These are phyloP conservation scores for Paraphaeosphaeria minitans DNA, from an alignment of 2,329 filamentous ascomycete species.

Conservation along the genomic window DNA sequence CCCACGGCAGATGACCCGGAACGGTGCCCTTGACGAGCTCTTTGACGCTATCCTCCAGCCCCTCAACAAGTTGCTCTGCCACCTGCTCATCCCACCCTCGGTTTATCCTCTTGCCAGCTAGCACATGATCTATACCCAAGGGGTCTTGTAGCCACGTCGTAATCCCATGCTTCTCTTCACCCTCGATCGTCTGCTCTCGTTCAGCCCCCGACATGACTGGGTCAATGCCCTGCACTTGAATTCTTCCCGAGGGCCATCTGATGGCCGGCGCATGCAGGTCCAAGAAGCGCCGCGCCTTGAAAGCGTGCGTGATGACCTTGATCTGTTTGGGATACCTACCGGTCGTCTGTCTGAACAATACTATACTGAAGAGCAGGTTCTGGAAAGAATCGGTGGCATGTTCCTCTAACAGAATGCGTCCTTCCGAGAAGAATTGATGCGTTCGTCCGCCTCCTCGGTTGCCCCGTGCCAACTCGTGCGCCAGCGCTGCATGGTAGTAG, in stretches of 20 bases:
- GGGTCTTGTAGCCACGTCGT: slow-evolving; percentile 47
- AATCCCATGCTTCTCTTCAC: slow-evolving; percentile 47
- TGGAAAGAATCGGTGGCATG: slow-evolving; percentile 83
- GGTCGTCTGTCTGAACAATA: slow-evolving; percentile 54
- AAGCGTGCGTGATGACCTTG: slow-evolving; percentile 54
- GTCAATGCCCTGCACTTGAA: slow-evolving; percentile 53
- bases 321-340: slow-evolving; percentile 50
- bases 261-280: slow-evolving; percentile 49
- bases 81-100: slow-evolving; percentile 46
- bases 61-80: slow-evolving; percentile 24
- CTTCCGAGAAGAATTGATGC: slow-evolving; percentile 38
- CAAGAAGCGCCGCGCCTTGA: slow-evolving; percentile 53
- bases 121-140: slow-evolving; percentile 42
- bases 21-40: slow-evolving; percentile 30
- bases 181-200: slow-evolving; percentile 41
- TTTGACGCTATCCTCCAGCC: slow-evolving; percentile 37
- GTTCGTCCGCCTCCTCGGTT: slow-evolving; percentile 30
- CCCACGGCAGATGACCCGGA: slow-evolving; percentile 36
- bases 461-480: slow-evolving; percentile 29
- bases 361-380: slow-evolving; percentile 79
- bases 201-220: slow-evolving; percentile 48
- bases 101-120: slow-evolving; percentile 47
- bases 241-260: slow-evolving; percentile 48
- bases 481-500: slow-evolving; percentile 43
- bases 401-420: slow-evolving; percentile 65